A percentile compares a stretch with the other conserved stretches of the same genome.
phyloP scores from a whole-genome alignment of 345 rosid species.

The Boechera retrofracta region DNA sequence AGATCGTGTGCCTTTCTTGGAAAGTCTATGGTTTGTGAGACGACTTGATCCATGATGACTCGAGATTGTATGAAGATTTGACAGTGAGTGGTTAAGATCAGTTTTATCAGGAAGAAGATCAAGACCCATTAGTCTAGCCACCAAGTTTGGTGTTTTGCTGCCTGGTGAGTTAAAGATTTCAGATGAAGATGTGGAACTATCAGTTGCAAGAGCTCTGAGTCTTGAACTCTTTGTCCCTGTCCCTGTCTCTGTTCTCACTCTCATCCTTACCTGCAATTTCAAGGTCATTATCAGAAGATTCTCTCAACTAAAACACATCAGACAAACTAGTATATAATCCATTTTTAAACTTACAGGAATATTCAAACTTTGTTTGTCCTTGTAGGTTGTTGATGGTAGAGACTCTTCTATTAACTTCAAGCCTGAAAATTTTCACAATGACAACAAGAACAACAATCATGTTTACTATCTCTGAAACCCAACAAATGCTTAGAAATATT shows the following conservation, averaged over 20 bases:
- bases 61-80: constrained; percentile 40
- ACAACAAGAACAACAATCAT: background rate
- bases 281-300: constrained; percentile 10
- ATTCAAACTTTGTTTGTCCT: constrained; percentile 51
- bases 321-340: background rate
- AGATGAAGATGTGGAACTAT: constrained; percentile 49
- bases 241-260: constrained; percentile 55
- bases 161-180: constrained; percentile 73
- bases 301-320: constrained; percentile 15
- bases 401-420: constrained; percentile 63
- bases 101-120: constrained; percentile 72
- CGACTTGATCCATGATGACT: constrained; percentile 35
- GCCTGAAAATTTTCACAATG: constrained; percentile 47
- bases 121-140: constrained; percentile 95
- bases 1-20: constrained; percentile 51
- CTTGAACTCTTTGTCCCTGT: constrained; percentile 38
- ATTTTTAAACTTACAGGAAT: constrained; percentile 57
- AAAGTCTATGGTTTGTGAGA: constrained; percentile 34
- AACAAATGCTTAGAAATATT: background rate
- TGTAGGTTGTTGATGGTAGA: constrained; percentile 44
- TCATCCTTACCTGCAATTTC: constrained; percentile 61
- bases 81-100: constrained; percentile 41
- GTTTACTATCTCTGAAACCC: background rate
- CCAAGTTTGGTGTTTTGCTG: constrained; percentile 78
- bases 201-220: constrained; percentile 37